Conservation (phyloP, 1,284 basidiomycete genomes). For the Cryptococcus floricola region DNA sequence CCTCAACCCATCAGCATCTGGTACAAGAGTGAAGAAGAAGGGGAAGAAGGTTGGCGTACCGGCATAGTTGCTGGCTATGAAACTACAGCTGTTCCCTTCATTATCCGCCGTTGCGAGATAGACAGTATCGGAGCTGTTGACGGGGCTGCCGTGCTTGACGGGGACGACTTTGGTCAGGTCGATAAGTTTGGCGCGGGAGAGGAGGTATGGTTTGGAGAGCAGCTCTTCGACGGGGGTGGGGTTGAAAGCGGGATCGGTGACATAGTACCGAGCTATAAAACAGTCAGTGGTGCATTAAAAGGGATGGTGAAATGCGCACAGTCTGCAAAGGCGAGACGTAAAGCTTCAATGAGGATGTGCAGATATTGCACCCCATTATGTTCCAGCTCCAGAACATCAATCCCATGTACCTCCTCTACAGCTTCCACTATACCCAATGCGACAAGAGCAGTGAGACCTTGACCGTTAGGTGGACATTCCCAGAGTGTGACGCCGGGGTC, state of each 20-base stretch:
- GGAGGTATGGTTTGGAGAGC: slow-evolving; percentile 78
- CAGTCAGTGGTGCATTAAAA: not conserved
- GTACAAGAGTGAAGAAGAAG: slow-evolving; percentile 3
- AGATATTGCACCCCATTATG: slow-evolving; percentile 86
- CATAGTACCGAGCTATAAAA: slow-evolving; percentile 65
- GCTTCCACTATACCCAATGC: slow-evolving; percentile 88
- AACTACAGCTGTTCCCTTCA: slow-evolving; percentile 91
- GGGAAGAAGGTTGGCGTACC: slow-evolving; percentile 50
- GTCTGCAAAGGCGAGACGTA: slow-evolving; percentile 41
- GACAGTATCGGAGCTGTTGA: slow-evolving; percentile 79
- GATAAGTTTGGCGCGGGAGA: slow-evolving; percentile 73
- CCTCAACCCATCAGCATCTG: slow-evolving; percentile 18
- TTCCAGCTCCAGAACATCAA: slow-evolving; percentile 68
- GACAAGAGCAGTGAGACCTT: slow-evolving; percentile 89
- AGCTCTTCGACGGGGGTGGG: slow-evolving; percentile 72
- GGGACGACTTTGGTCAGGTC: slow-evolving; percentile 63
- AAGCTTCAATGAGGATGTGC: slow-evolving; percentile 73
- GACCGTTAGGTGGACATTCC: slow-evolving; percentile 89
- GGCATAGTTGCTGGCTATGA: slow-evolving; percentile 81
- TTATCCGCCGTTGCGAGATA: slow-evolving; percentile 85
- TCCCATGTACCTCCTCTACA: slow-evolving; percentile 68
- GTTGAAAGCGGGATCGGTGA: slow-evolving; percentile 75
- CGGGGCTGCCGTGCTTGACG: slow-evolving; percentile 58
- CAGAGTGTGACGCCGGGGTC: not conserved
- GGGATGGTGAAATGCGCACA: slow-evolving; percentile 2